phyloP scores from a whole-genome alignment of 1,284 basidiomycete genomes.

The Rhodofomes roseus region DNA sequence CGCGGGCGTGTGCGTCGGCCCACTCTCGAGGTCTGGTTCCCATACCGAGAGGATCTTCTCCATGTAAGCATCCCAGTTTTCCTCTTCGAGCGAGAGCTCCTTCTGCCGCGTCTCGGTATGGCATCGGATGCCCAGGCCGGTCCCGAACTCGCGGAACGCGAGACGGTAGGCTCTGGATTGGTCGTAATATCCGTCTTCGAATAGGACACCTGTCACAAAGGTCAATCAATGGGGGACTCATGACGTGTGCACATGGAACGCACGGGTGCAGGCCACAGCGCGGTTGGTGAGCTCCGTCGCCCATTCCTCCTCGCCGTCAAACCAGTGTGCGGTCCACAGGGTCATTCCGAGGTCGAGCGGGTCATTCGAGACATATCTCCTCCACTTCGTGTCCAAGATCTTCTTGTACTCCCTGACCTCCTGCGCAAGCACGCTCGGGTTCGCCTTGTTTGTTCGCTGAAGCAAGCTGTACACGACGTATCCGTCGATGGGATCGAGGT shows the following conservation, averaged over 20 bases:
- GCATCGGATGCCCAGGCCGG: constrained; percentile 23
- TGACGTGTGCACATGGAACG: neutral
- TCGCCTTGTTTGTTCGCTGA: constrained; percentile 12
- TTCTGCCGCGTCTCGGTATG: constrained; percentile 3
- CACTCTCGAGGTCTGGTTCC: constrained; percentile 7
- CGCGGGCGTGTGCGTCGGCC: neutral
- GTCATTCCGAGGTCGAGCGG: constrained; percentile 28
- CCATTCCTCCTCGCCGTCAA: constrained; percentile 23
- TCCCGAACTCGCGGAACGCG: constrained; percentile 27
- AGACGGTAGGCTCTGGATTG: constrained; percentile 17
- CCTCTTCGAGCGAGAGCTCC: constrained; percentile 10
- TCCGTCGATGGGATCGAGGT: constrained; percentile 27
- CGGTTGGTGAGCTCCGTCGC: constrained; percentile 15
- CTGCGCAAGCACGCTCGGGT: constrained; percentile 13
- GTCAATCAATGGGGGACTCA: neutral
- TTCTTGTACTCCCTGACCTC: constrained; percentile 24
- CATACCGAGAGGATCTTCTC: constrained; percentile 9
- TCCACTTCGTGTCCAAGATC: constrained; percentile 22
- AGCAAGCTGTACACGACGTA: constrained; percentile 26
- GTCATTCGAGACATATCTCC: constrained; percentile 20
- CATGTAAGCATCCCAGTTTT: constrained; percentile 14
- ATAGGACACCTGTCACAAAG: constrained; percentile 7
- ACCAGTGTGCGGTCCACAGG: constrained; percentile 26
- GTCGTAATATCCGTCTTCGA: constrained; percentile 19
- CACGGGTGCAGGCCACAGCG: constrained; percentile 15